Base-by-base conservation (phyloP, 129 eudicot species). In the Flaveria trinervia region DNA sequence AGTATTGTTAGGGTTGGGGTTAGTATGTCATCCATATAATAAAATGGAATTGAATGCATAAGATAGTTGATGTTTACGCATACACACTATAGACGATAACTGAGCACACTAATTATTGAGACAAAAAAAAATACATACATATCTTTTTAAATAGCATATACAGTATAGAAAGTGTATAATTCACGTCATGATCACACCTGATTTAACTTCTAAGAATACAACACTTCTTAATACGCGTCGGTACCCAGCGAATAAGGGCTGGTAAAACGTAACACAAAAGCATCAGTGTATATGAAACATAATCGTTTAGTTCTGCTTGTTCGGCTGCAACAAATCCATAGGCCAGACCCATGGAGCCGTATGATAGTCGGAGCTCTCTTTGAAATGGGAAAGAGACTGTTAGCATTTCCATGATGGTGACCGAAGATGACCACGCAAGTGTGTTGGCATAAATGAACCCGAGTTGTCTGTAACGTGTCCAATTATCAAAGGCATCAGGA, bases 361-460 rank as follows among this genome's bases (percentile, higher is more conserved):
- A 44, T 16, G 79, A 26, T 48, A 62, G 2, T 3, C 12, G n/a
- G 7, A 74, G 45, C 79, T 61, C 70, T 44, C 61, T 61, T 25
- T 11, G 30, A 61, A 23, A 74, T 26, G 79, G 79, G 46, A 74
- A 74, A 59, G 48, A 61, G 8, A 0, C 2, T 28, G 43, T 74
- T 46, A 74, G 49, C 57, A 46, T 15, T 14, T 10, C 48, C 10
- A 74, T 74, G 30, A 62, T 6, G 71, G 60, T 61, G 48, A 60
- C 14, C 7, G 71, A 61, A 61, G 45, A 46, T 10, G 59, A 41
- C 46, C 46, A 44, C 44, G 59, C 68, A 43, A 74, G 10, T 1
- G 26, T 14, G 70, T 74, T 74, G 5, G 79, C 70, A 61, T 13
- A 28, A n/a, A 48, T 30, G 49, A 61, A 75, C 5, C 39, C 2